Base-by-base conservation (phyloP, 1,139 yeast species). In the Taphrina pruni region DNA sequence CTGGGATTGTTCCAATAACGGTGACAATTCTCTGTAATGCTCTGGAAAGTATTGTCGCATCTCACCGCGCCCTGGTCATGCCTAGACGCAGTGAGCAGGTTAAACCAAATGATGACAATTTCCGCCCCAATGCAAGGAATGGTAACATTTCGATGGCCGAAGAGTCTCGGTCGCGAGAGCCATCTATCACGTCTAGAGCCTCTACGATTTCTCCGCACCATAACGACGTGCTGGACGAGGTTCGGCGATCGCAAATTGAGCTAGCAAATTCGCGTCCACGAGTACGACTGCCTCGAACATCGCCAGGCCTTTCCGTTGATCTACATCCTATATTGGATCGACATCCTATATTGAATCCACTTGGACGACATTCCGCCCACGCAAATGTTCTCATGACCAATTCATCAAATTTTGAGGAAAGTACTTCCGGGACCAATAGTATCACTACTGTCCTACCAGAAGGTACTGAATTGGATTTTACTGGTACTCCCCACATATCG, bases 1-100 rank as follows among this genome's bases (percentile, higher is more conserved):
- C 97, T 1, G 98, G 97, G 2, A 87, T 93, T 71, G 83, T 94
- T 51, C 97, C 97, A 1, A 86, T 94, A 8, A 85, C 94, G 68
- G 96, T 97, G 69, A 93, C 99, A 0, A 89, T 94, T 5, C 82
- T 94, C 74, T 98, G 94, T 32, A 56, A 64, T 41, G 67, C 67
- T 8, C 56, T 64, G 12, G 61, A 64, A 43, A 43, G 55, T 21
- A 45, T 58, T 20, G 46, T 58, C 2, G 14, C 21, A n/a, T 32
- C 20, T 35, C 54, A 56, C 41, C 50, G 60, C 14, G 20, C 60
- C 7, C n/a, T 54, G 26, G 11, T 43, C 11, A 36, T 17, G 21
- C 58, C 58, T 21, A 11, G 36, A 17, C 36, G 6, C 12, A 21
- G 2, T 50, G 36, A 21, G n/a, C 20, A 9, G 20, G 2, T 21